These are phyloP conservation scores for Lathyrus tuberosus DNA, from an alignment of 306 rosid genomes.

Conservation along the genomic window DNA sequence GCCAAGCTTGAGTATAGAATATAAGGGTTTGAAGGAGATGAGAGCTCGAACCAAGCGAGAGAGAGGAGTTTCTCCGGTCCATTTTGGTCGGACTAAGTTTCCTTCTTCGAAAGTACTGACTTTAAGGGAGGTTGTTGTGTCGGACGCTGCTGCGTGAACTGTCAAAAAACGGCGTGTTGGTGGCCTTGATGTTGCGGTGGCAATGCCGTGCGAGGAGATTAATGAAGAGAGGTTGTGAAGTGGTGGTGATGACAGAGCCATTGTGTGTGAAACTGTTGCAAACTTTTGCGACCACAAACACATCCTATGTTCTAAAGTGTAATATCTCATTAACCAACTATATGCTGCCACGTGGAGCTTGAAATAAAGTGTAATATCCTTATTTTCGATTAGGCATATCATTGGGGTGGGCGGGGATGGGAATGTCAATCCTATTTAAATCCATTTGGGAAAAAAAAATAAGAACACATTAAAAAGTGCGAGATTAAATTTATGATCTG, in stretches of 20 bases:
- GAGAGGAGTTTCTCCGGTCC: constrained; percentile 61
- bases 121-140: constrained; percentile 21
- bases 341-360: constrained; percentile 37
- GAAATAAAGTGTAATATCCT: neutral
- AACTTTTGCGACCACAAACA: neutral
- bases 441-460: too few species aligned
- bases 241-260: constrained; percentile 52
- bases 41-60: constrained; percentile 60
- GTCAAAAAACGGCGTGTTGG: constrained; percentile 9
- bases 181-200: constrained; percentile 1
- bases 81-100: constrained; percentile 50
- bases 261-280: constrained; percentile 11
- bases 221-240: constrained; percentile 43
- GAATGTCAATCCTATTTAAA: too few species aligned
- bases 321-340: neutral
- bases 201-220: constrained; percentile 30
- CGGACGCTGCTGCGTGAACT: constrained; percentile 44
- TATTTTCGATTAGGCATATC: too few species aligned
- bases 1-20: constrained; percentile 63
- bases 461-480: too few species aligned
- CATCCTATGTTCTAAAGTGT: neutral
- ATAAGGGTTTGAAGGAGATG: constrained; percentile 64
- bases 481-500: too few species aligned
- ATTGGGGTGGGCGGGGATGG: too few species aligned
- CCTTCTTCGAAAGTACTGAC: constrained; percentile 51